A percentile compares a stretch with the other conserved stretches of the same genome.
These are phyloP conservation scores for Centella asiatica DNA, from an alignment of 129 eudicot species.

Conservation along the genomic window DNA sequence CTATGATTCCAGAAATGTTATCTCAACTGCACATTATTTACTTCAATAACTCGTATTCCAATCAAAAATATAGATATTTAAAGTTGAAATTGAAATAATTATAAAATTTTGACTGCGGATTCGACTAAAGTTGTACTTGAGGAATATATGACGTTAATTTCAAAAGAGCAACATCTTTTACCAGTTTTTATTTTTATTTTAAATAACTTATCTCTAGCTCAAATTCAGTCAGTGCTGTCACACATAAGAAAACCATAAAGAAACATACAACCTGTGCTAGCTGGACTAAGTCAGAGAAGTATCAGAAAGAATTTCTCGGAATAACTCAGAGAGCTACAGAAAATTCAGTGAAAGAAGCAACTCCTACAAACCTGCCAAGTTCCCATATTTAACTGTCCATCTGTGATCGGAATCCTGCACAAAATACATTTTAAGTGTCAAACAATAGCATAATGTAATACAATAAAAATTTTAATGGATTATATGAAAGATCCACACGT, in stretches of 20 bases:
- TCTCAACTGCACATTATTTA: too few relatives aligned
- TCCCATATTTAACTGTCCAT: conserved; percentile 91
- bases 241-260: not conserved
- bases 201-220: not conserved
- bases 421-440: conserved; percentile 15
- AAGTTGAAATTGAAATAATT: too few relatives aligned
- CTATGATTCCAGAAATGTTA: too few relatives aligned
- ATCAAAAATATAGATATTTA: too few relatives aligned
- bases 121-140: too few relatives aligned
- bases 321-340: not conserved
- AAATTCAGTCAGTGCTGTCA: not conserved
- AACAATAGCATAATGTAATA: not conserved
- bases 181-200: too few relatives aligned
- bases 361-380: conserved; percentile 93
- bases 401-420: conserved; percentile 83
- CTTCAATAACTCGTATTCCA: too few relatives aligned
- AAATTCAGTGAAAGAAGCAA: not conserved
- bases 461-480: not conserved
- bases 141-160: too few relatives aligned
- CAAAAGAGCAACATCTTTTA: too few relatives aligned
- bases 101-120: too few relatives aligned
- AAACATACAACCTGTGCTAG: not conserved
- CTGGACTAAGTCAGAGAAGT: not conserved
- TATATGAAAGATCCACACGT: conserved; percentile 35
- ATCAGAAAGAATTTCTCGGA: not conserved